Evolutionary conservation across 352 stramenopile genomes (phyloP), one percentile per base, ranked within the genome.

Genomic region (Phytophthora litchii): DNA sequence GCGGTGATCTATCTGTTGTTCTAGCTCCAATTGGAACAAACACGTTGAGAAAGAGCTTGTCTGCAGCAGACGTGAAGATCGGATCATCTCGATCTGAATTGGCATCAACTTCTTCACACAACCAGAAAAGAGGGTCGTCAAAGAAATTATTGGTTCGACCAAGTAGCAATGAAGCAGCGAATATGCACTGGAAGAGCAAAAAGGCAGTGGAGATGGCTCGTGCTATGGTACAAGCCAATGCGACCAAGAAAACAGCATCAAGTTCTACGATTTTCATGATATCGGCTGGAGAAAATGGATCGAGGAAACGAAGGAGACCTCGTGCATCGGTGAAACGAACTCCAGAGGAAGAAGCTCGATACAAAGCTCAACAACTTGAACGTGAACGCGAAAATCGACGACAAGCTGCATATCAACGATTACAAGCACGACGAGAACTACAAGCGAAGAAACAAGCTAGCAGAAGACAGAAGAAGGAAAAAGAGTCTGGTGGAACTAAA

Each of bases 351-450:
- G 45, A 63, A 16, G 60, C 72, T n/a, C 38, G 52, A 11, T 42
- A 58, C 14, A 54, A 48, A 3, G 51, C 36, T 1, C 35, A 48
- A 35, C 55, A 66, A 27, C 13, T 83, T 4, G 76, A 86, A 38
- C 63, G 56, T 19, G 78, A 91, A 53, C 75, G 76, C 11, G 74
- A 91, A 25, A 54, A 58, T 23, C 60, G 79, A 19, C 64, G 77
- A 21, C 70, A 83, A 48, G 72, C 77, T 21, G 83, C 83, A 5
- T 85, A 85, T 49, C 72, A 88, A 41, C 76, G 83, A 1, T 58
- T 92, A 3, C 14, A 86, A 4, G 80, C 78, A 3, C 69, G 82
- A 12, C 82, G 88, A 54, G 68, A 76, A 34, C 58, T 89, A 3
- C 78, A 88, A 55, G 64, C 60, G 0, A 74, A 70, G 54, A 80